Conservation (phyloP, 2,329 filamentous ascomycete species). For the Leptographium galeiforme region DNA sequence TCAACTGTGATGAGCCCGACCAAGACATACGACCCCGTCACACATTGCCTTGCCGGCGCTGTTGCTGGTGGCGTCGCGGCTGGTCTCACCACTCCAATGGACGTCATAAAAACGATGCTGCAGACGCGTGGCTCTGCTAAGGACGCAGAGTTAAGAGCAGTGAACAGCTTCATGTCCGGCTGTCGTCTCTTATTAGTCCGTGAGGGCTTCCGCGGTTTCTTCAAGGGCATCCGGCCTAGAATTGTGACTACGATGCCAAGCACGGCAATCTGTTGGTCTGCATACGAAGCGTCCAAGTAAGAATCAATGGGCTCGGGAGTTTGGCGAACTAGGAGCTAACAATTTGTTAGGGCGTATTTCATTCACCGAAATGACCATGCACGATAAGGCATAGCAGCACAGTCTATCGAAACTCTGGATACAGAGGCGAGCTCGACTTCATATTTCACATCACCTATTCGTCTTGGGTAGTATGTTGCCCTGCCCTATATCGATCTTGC, state of each 20-base stretch:
- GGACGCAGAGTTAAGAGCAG: slow-evolving; percentile 70
- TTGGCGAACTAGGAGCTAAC: not conserved
- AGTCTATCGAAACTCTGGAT: not conserved
- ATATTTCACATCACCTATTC: not conserved
- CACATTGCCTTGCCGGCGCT: slow-evolving; percentile 85
- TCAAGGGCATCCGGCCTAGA: slow-evolving; percentile 81
- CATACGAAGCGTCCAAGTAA: slow-evolving; percentile 56
- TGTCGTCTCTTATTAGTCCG: slow-evolving; percentile 70
- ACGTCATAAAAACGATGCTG: slow-evolving; percentile 95
- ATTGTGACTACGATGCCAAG: slow-evolving; percentile 96
- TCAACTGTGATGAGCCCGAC: slow-evolving; percentile 85
- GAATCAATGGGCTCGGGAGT: slow-evolving; percentile 14
- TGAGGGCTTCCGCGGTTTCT: slow-evolving; percentile 78
- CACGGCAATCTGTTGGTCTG: slow-evolving; percentile 97
- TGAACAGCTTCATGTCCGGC: slow-evolving; percentile 68
- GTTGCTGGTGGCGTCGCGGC: slow-evolving; percentile 88
- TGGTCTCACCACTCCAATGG: slow-evolving; percentile 86
- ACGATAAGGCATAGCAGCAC: not conserved
- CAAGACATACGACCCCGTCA: slow-evolving; percentile 79
- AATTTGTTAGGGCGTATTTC: slow-evolving; percentile 40
- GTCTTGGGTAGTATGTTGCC: not conserved
- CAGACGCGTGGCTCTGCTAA: slow-evolving; percentile 76
- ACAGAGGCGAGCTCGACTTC: not conserved
- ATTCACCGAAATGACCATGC: slow-evolving; percentile 21
- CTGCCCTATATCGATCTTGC: not conserved